phyloP scores from a whole-genome alignment of 108 stramenopile species.

The Fragilariopsis cylindrus region DNA sequence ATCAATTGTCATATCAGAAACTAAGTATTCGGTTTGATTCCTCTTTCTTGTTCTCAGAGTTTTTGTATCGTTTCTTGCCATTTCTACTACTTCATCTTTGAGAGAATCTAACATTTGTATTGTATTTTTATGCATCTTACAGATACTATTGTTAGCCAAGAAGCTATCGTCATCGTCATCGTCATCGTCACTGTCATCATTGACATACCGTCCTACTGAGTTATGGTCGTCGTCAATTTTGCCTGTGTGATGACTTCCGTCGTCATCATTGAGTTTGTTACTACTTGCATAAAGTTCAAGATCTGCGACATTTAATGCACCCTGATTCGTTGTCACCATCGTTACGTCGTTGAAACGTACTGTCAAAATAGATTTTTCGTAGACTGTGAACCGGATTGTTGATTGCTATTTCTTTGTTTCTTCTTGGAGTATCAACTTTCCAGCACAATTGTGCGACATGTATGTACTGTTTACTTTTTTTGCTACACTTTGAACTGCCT shows the following conservation, averaged over 20 bases:
- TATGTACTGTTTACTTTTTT: too few species aligned
- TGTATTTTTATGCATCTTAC: not conserved
- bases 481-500: too few species aligned
- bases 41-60: not conserved
- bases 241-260: not conserved
- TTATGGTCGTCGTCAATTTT: conserved; percentile 8
- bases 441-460: too few species aligned
- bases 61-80: not conserved
- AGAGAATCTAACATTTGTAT: conserved; percentile 18
- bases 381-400: not conserved
- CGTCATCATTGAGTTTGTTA: not conserved
- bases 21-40: not conserved
- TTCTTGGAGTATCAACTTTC: too few species aligned
- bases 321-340: not conserved
- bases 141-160: conserved; percentile 12
- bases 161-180: conserved; percentile 16
- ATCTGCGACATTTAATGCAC: conserved; percentile 18
- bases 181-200: not conserved
- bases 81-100: conserved; percentile 1
- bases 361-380: not conserved
- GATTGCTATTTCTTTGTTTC: too few species aligned
- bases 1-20: conserved; percentile 3
- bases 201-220: not conserved
- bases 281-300: not conserved
- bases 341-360: not conserved